phyloP scores from a whole-genome alignment of 345 rosid genomes.

The Pistacia vera region DNA sequence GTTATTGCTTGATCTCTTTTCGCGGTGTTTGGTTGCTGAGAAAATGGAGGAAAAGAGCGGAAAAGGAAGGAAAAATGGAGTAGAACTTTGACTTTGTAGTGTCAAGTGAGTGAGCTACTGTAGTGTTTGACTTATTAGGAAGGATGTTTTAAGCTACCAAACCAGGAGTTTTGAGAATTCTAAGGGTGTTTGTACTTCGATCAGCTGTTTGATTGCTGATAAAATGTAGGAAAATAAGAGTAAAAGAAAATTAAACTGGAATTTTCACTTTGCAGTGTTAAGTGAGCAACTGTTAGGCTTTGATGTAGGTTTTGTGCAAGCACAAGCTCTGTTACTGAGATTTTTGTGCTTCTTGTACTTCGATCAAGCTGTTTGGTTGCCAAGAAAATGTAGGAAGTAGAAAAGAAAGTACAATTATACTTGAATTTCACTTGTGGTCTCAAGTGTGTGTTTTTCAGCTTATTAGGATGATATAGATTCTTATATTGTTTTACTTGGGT shows the following conservation, averaged over 20 bases:
- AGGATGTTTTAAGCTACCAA: not conserved
- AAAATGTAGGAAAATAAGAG: not conserved
- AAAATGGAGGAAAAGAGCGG: conserved; percentile 7
- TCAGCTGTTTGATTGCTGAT: conserved; percentile 13
- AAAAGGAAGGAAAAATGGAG: not conserved
- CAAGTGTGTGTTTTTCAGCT: not conserved
- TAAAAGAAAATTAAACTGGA: not conserved
- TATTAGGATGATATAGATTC: not conserved
- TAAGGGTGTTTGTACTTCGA: not conserved
- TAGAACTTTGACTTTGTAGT: not conserved
- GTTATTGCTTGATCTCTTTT: not conserved
- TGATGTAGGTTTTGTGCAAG: too few relatives aligned
- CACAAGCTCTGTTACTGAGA: not conserved
- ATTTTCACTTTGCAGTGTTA: not conserved
- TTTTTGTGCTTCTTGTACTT: not conserved
- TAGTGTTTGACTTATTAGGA: not conserved
- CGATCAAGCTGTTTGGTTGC: conserved; percentile 10
- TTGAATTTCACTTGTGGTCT: not conserved
- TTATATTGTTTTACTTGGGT: not conserved
- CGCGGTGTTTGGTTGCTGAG: conserved; percentile 14
- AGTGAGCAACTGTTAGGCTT: not conserved
- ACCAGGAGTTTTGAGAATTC: not conserved
- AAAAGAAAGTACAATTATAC: not conserved
- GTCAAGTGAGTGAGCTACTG: not conserved
- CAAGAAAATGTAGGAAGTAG: conserved; percentile 10